A percentile compares a stretch with the other conserved stretches of the same genome.
Conservation (phyloP, 2,329 filamentous ascomycete genomes). For the Apiospora marii region DNA sequence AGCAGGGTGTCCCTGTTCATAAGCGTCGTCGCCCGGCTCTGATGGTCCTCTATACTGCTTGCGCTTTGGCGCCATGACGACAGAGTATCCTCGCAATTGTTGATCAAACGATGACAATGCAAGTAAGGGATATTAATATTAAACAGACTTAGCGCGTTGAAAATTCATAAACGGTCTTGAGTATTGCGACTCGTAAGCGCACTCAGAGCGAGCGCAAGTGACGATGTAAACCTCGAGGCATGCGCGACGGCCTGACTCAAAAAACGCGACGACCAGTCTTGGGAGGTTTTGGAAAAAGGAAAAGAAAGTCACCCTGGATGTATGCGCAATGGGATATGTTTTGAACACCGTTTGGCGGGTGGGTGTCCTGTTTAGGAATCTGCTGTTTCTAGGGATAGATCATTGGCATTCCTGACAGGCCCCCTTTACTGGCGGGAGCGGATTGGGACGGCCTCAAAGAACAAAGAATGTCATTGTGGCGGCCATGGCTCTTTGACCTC, state of each 20-base stretch:
- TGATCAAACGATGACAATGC: background rate
- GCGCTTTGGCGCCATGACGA: constrained; percentile 23
- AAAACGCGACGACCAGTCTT: constrained; percentile 7
- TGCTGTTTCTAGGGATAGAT: constrained; percentile 21
- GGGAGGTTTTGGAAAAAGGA: background rate
- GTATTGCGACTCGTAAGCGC: constrained; percentile 5
- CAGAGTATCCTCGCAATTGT: background rate
- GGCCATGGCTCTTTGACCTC: background rate
- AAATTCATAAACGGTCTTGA: background rate
- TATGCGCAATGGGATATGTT: constrained; percentile 3
- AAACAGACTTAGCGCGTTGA: background rate
- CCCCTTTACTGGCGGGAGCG: constrained; percentile 20
- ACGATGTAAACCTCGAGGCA: constrained; percentile 17
- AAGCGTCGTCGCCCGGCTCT: background rate
- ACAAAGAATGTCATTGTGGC: constrained; percentile 21
- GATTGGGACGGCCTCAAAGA: background rate
- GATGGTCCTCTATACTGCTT: background rate
- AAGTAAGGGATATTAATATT: background rate
- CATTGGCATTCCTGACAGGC: background rate
- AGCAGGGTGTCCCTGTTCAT: background rate
- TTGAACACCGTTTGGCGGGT: background rate
- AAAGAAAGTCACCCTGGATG: constrained; percentile 12
- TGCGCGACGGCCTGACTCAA: constrained; percentile 9
- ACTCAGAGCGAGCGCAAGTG: constrained; percentile 7
- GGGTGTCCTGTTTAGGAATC: constrained; percentile 17